Evolutionary conservation across 768 basidiomycete genomes (phyloP), one percentile per base, ranked within the genome.

Genomic region (Mrakia hoshinonis): DNA sequence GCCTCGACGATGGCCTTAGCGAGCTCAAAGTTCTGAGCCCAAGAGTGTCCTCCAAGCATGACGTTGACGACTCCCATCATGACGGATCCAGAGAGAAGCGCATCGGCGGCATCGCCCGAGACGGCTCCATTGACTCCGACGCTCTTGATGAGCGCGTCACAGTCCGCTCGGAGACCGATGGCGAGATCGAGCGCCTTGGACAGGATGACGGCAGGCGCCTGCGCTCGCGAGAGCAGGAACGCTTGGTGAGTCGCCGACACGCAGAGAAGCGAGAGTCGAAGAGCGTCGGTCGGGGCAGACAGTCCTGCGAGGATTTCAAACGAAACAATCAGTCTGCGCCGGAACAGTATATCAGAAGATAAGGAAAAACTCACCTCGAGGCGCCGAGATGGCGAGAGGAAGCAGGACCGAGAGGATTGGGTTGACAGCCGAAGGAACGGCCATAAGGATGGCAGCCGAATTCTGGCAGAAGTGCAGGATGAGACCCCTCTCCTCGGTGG

Each of bases 171-270:
- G 67, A 80, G 77, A 4, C 75, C 77, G 48, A 77, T 75, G 36
- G 79, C 81, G 55, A 80, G 79, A 62, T 80, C 76, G 75, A 82
- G 79, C 76, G 81, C 77, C 43, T 78, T 76, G 24, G 75, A 74
- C 60, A 77, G 75, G 52, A 75, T 74, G n/a, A 62, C 68, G 24
- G 24, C 73, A 73, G 34, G 73, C 63, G 52, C 74, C 71, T 13
- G 75, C 75, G 77, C 77, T 74, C 80, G 79, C 20, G 82, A 79
- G 39, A 81, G 75, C 52, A 82, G 78, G 76, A 81, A 82, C 22
- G 82, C 80, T 75, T 82, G 82, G 75, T 83, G 82, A 36, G 82
- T 80, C 24, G 81, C 82, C 13, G 79, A 82, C 15, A 82, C 78
- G 63, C 81, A 81, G 63, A 81, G 78, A 38, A 83, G 75, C 9